A percentile compares a stretch with the other conserved stretches of the same genome.
phyloP scores from a whole-genome alignment of 83 land plant species.

The Larix sibirica region DNA sequence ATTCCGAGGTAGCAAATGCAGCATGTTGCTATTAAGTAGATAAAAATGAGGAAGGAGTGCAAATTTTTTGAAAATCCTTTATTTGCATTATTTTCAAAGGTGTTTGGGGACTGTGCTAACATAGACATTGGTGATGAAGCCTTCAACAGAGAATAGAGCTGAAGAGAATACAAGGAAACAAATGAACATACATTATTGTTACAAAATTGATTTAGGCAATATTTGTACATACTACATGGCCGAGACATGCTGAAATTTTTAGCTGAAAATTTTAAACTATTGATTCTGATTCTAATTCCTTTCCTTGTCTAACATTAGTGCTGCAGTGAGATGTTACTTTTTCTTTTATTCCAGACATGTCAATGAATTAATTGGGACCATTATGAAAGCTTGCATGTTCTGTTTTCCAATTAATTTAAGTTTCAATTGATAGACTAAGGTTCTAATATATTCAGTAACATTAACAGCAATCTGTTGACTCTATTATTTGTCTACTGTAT shows the following conservation, averaged over 20 bases:
- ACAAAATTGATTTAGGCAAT: not conserved
- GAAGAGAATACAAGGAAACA: not conserved
- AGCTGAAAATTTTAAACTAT: not conserved
- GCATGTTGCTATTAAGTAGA: too few relatives aligned
- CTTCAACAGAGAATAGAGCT: not conserved
- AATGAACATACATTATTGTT: not conserved
- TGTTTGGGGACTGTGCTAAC: not conserved
- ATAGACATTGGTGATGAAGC: not conserved
- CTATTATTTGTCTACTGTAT: too few relatives aligned
- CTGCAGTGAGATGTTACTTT: too few relatives aligned
- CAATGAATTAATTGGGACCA: too few relatives aligned
- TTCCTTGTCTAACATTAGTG: too few relatives aligned
- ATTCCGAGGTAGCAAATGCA: conserved; percentile 2
- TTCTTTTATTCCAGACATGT: too few relatives aligned
- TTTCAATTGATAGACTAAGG: not conserved
- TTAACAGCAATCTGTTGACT: not conserved
- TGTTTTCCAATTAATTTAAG: not conserved
- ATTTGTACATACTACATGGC: not conserved
- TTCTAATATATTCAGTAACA: not conserved
- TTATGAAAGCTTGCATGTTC: too few relatives aligned
- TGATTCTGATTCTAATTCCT: too few relatives aligned
- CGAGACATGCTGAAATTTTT: not conserved
- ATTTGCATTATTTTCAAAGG: too few relatives aligned
- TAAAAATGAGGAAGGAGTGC: too few relatives aligned
- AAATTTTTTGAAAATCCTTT: too few relatives aligned